Evolutionary conservation across 2,329 filamentous ascomycete genomes (phyloP).

Genomic region (Colletotrichum tropicicola): DNA sequence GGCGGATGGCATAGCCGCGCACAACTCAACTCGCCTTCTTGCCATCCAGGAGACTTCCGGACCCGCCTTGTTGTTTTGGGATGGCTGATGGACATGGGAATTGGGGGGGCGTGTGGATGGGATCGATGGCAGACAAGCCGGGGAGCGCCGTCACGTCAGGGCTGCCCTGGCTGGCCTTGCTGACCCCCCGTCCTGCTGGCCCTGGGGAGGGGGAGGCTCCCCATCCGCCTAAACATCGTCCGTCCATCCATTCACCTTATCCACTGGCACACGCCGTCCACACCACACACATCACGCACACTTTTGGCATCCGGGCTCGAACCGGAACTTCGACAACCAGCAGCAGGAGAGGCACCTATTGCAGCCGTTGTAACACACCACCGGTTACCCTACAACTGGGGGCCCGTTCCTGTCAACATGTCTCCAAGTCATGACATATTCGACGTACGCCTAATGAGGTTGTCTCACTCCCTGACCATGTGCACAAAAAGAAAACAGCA

Average conservation of each 20-base stretch:
- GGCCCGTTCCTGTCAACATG: constrained; percentile 10
- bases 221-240: constrained; percentile 13
- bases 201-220: background rate
- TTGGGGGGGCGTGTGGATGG: background rate
- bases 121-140: constrained; percentile 13
- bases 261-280: constrained; percentile 5
- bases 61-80: constrained; percentile 20
- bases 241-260: constrained; percentile 12
- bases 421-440: constrained; percentile 25
- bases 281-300: background rate
- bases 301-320: constrained; percentile 6
- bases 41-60: constrained; percentile 20
- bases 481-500: constrained; percentile 3
- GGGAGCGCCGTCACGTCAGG: constrained; percentile 19
- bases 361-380: constrained; percentile 3
- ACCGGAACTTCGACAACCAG: constrained; percentile 10
- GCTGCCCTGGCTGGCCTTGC: constrained; percentile 9
- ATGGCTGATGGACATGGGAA: constrained; percentile 9
- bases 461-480: constrained; percentile 17
- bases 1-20: constrained; percentile 28
- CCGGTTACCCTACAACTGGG: background rate
- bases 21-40: constrained; percentile 18
- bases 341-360: background rate
- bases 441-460: constrained; percentile 8
- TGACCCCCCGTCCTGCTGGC: background rate